Evolutionary conservation across 371 early-diverging fungal genomes (phyloP).

Genomic region (Haplosporangium sp.): DNA sequence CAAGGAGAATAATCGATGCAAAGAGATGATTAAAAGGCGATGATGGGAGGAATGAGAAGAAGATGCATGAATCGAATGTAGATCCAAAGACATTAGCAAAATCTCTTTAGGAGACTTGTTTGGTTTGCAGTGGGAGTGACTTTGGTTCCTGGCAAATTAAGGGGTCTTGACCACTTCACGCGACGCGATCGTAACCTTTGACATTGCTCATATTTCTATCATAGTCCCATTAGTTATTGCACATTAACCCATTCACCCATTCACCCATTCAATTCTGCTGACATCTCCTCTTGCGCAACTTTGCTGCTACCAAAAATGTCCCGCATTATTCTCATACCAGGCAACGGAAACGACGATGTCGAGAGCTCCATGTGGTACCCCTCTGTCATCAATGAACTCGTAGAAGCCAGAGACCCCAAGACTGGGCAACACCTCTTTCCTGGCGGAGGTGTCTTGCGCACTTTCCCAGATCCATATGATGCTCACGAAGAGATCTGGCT

Average conservation of each 20-base stretch:
- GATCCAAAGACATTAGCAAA: neutral
- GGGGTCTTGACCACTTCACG: neutral
- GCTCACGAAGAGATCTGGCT: slow-evolving; percentile 55
- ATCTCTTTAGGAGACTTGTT: too few species aligned
- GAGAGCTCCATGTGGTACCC: slow-evolving; percentile 56
- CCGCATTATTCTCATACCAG: slow-evolving; percentile 51
- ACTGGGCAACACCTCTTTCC: slow-evolving; percentile 35
- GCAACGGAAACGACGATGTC: slow-evolving; percentile 51
- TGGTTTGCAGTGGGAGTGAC: too few species aligned
- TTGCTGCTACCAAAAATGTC: slow-evolving; percentile 23
- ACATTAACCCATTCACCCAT: too few species aligned
- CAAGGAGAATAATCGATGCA: too few species aligned
- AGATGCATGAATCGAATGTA: too few species aligned
- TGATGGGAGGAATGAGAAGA: too few species aligned
- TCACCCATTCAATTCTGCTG: neutral
- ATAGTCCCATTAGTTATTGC: too few species aligned
- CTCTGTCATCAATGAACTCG: slow-evolving; percentile 31
- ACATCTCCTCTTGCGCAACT: neutral
- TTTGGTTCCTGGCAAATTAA: too few species aligned
- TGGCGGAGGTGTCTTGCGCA: slow-evolving; percentile 40
- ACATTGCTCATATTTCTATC: too few species aligned
- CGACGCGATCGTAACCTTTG: too few species aligned
- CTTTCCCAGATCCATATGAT: slow-evolving; percentile 50
- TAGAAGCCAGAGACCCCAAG: slow-evolving; percentile 17
- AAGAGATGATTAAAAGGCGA: too few species aligned